phyloP scores from a whole-genome alignment of 768 basidiomycete genomes.

The Leccinum variicolor region DNA sequence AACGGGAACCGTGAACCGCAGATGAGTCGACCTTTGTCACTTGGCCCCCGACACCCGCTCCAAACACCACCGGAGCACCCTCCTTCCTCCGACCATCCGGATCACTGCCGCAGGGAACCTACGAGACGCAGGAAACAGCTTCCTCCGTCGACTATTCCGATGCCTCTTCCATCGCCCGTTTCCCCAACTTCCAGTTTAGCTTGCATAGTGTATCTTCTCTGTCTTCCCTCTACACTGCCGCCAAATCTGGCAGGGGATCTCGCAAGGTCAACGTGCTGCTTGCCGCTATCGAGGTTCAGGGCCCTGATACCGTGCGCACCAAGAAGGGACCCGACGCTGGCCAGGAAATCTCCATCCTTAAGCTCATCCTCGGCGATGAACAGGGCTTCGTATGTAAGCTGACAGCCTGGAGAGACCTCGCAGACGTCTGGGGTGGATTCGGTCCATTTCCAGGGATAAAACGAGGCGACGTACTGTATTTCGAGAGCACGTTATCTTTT shows the following conservation, averaged over 20 bases:
- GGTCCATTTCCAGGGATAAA: slow-evolving; percentile 45
- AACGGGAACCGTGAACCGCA: slow-evolving; percentile 11
- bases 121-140: slow-evolving; percentile 42
- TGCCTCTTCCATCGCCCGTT: slow-evolving; percentile 66
- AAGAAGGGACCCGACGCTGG: slow-evolving; percentile 72
- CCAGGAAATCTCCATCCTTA: slow-evolving; percentile 62
- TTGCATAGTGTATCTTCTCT: slow-evolving; percentile 57
- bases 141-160: slow-evolving; percentile 58
- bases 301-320: slow-evolving; percentile 63
- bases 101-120: slow-evolving; percentile 26
- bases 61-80: slow-evolving; percentile 19
- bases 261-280: slow-evolving; percentile 58
- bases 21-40: slow-evolving; percentile 52
- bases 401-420: slow-evolving; percentile 76
- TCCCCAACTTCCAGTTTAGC: slow-evolving; percentile 74
- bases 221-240: slow-evolving; percentile 31
- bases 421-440: slow-evolving; percentile 64
- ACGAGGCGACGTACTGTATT: slow-evolving; percentile 67
- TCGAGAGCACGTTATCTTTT: slow-evolving; percentile 55
- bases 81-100: slow-evolving; percentile 28
- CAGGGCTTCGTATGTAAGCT: slow-evolving; percentile 65
- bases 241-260: slow-evolving; percentile 34
- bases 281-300: slow-evolving; percentile 73
- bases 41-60: slow-evolving; percentile 51
- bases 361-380: slow-evolving; percentile 72